Base-by-base conservation (phyloP, 2,329 filamentous ascomycete genomes). In the Emericellopsis cladophorae region DNA sequence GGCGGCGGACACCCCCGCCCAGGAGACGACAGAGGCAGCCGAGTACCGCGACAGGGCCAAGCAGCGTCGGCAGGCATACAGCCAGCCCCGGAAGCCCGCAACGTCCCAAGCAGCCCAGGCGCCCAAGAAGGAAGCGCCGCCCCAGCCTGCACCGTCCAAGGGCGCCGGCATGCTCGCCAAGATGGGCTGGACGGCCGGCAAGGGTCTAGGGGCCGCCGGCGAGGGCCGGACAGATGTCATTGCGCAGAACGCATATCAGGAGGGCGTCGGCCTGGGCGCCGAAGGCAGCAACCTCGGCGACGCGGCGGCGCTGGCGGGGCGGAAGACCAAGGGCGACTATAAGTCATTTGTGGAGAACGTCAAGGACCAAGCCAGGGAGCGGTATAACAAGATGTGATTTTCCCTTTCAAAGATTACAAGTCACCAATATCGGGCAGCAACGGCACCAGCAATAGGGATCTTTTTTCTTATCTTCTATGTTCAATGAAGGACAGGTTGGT, bases 221-320 rank as follows among this genome's bases (percentile, higher is more conserved):
- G 68, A 69, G 6, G 81, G 81, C 0, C 68, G 74, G 35, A 81
- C 74, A 0, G 72, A 79, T 39, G 76, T 76, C 4, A 74, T 85
- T 41, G 68, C 71, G 24, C 78, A 78, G 11, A 70, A 74, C 40
- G 70, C 78, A 8, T 86, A 85, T 54, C 67, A 74, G 16, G 72
- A 78, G 14, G 81, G 81, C 15, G 81, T 83, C 2, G 81, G 81
- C 2, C 60, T 86, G 14, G 81, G 81, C 0, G 81, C 80, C 2
- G 72, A 80, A 50, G 79, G 80, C 1, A 72, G 77, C n/a, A 80
- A 79, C 51, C 59, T 82, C 31, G 81, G 81, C 11, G 79, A 85
- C 57, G 81, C 81, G 23, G 66, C 68, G 7, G 70, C 76, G 51
- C 67, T 82, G 51, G 79, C 79, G 21, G 71, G 73, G 45, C 65